Conservation (phyloP, 2,329 filamentous ascomycete genomes). For the Fusarium succisae region DNA sequence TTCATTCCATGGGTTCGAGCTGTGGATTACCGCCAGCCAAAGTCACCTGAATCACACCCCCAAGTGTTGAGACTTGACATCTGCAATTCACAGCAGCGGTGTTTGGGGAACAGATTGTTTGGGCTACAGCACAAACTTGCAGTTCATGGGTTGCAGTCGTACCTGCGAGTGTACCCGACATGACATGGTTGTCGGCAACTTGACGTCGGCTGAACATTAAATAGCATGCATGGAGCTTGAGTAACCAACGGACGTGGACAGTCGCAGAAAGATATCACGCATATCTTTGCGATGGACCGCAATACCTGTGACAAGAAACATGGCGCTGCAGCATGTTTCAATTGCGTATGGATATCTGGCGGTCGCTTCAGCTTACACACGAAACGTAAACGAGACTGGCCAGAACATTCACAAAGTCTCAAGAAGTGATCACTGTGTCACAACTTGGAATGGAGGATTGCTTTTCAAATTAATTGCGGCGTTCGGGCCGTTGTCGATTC, state of each 20-base stretch:
- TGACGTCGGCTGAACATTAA: constrained; percentile 7
- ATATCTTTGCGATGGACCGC: background rate
- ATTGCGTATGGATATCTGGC: background rate
- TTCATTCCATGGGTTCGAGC: constrained; percentile 2
- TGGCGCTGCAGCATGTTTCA: constrained; percentile 6
- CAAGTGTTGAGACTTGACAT: background rate
- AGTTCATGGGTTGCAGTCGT: background rate
- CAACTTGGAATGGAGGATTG: constrained; percentile 10
- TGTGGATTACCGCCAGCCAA: background rate
- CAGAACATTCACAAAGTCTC: background rate
- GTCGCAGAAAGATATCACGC: background rate
- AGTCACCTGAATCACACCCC: constrained; percentile 9
- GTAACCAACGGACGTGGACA: background rate
- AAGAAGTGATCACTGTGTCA: constrained; percentile 12
- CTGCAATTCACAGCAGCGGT: background rate
- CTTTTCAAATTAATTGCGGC: constrained; percentile 7
- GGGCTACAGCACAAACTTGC: background rate
- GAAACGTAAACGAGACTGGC: background rate
- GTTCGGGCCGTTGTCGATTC: constrained; percentile 29
- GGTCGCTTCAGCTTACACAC: background rate
- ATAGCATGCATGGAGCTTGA: constrained; percentile 25
- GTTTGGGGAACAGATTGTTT: background rate
- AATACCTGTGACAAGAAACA: constrained; percentile 8
- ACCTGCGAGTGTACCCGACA: background rate
- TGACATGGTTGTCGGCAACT: background rate